Percentiles rank a stretch among this genome's conserved stretches.
Conservation (phyloP, 2,329 filamentous ascomycete genomes). For the Cladosporium sp. region DNA sequence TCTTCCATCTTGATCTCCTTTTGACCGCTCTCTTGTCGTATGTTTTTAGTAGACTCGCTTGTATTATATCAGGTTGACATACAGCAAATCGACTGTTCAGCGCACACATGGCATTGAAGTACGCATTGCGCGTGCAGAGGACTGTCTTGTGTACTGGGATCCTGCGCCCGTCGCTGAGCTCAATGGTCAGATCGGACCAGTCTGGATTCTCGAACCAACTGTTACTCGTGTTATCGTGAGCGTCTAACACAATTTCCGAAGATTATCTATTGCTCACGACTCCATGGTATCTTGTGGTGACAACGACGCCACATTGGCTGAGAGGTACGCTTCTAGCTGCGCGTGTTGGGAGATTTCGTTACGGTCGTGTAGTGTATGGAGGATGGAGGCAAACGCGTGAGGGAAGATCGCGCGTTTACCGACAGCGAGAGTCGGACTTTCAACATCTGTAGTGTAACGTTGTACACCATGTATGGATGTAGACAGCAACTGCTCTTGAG, state of each 20-base stretch:
- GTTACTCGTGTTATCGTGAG: not conserved
- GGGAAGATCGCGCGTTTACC: no score
- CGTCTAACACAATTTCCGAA: not conserved
- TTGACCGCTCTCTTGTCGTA: not conserved
- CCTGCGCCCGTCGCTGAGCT: slow-evolving; percentile 1
- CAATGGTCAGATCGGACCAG: slow-evolving; percentile 10
- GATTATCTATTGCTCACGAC: not conserved
- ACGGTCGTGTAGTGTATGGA: no score
- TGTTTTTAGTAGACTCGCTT: not conserved
- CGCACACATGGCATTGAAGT: not conserved
- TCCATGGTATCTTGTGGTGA: not conserved
- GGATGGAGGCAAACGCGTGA: no score
- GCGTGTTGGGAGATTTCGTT: no score
- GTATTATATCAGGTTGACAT: not conserved
- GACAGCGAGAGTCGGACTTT: no score
- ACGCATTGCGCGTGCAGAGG: slow-evolving; percentile 2
- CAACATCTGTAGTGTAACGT: no score
- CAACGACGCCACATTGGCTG: not conserved
- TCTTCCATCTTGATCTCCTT: not conserved
- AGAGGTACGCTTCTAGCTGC: not conserved
- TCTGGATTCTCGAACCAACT: not conserved
- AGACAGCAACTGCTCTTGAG: no score
- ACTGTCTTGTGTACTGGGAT: slow-evolving; percentile 6
- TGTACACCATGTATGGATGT: no score
- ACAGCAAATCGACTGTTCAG: not conserved